A percentile compares a stretch with the other conserved stretches of the same genome.
Conservation (phyloP, 108 stramenopile species). For the Mayamaea pseudoterrestris region DNA sequence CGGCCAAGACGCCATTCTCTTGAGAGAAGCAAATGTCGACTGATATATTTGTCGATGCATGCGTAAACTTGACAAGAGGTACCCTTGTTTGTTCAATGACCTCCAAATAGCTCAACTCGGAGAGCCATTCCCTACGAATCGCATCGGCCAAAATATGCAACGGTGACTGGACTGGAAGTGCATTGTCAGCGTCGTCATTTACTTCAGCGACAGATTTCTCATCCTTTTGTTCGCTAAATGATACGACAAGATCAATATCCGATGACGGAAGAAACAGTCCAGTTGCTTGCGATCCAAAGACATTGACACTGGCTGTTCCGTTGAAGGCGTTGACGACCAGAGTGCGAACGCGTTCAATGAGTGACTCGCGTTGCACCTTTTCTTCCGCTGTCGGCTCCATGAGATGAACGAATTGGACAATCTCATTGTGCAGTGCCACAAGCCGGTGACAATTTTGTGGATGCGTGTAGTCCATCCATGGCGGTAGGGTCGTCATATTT, state of each 20-base stretch:
- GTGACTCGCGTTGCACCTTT: conserved; percentile 31
- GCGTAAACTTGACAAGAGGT: conserved; percentile 91
- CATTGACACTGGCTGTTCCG: conserved; percentile 33
- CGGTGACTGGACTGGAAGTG: conserved; percentile 9
- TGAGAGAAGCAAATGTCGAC: conserved; percentile 87
- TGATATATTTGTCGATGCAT: conserved; percentile 58
- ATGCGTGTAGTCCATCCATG: conserved; percentile 38
- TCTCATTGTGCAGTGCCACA: conserved; percentile 90
- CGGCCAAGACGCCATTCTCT: conserved; percentile 52
- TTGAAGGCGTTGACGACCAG: conserved; percentile 36
- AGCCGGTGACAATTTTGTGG: no score
- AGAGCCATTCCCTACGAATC: conserved; percentile 40
- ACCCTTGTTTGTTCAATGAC: conserved; percentile 81
- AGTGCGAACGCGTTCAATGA: conserved; percentile 32
- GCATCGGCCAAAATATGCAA: conserved; percentile 43
- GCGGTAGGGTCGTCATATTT: no score
- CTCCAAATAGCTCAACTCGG: conserved; percentile 71
- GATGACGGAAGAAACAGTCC: conserved; percentile 76
- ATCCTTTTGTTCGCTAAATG: no score
- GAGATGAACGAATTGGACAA: conserved; percentile 80
- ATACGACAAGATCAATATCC: conserved; percentile 76
- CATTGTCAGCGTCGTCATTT: conserved; percentile 5
- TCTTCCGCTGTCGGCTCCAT: conserved; percentile 73
- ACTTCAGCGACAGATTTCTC: conserved; percentile 1
- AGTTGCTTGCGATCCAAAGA: conserved; percentile 91